Base-by-base conservation (phyloP, 208 protist species). In the Trypanosoma rangeli region DNA sequence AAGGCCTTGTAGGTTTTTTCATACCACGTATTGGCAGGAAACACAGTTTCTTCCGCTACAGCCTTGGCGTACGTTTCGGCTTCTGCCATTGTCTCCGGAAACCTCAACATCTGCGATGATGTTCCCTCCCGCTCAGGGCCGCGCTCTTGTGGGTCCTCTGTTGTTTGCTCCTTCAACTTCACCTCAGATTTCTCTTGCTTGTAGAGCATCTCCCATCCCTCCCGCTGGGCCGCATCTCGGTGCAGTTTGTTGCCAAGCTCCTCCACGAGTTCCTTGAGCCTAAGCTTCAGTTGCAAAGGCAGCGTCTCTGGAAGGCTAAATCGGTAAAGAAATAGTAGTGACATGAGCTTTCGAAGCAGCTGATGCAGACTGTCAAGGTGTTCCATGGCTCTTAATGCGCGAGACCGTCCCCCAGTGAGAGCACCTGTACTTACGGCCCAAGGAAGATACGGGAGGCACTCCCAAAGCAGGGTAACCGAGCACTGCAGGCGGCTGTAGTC, bases 331-430 rank as follows among this genome's bases (percentile, higher is more conserved):
- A 68, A 68, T 22, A 74, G 8, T 37, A 52, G 44, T 37, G 62
- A 33, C 60, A 74, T 56, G 5, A 74, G 7, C n/a, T 64, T 68
- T 49, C 70, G 70, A n/a, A 74, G 12, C 8, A 74, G 8, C 70
- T 74, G 70, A 55, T 74, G 62, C 13, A 69, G 37, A 49, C 28
- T 50, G 20, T 13, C 31, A 37, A 74, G 3, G 16, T 53, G 61
- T 20, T 68, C 70, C 22, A 59, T 31, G n/a, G 13, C 35, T 9
- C 61, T 42, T 18, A 29, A 22, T 3, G 10, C 52, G 24, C 62
- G 31, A 1, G 22, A 12, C 26, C 39, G 5, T 5, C 29, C 16
- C 22, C 39, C 42, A 12, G 4, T 31, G 20, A 29, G 15, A 16
- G 0, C 24, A 29, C 35, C 35, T 0, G n/a, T 18, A 48, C n/a